A percentile compares a stretch with the other conserved stretches of the same genome.
Conservation (phyloP, 352 stramenopile genomes). For the Achlya hypogyna region DNA sequence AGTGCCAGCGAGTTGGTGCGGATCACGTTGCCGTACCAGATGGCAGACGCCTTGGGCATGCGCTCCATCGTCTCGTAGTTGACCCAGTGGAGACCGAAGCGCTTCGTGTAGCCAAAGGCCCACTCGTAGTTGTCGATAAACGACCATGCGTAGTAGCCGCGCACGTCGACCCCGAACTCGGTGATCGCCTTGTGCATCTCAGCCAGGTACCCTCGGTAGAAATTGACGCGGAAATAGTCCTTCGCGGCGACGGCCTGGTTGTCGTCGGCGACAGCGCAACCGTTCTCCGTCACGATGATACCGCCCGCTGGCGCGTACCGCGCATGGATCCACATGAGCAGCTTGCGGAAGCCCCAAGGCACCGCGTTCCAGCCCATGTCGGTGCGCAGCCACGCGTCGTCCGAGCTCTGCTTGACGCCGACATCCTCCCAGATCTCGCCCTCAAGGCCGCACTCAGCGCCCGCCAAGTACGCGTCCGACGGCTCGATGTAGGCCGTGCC, state of each 20-base stretch:
- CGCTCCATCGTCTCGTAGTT: slow-evolving; percentile 51
- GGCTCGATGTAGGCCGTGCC: slow-evolving; percentile 42
- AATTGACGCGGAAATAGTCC: slow-evolving; percentile 71
- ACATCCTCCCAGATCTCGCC: slow-evolving; percentile 36
- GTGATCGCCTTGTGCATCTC: slow-evolving; percentile 47
- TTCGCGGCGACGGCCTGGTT: slow-evolving; percentile 62
- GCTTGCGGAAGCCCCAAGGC: slow-evolving; percentile 71
- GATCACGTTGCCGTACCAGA: slow-evolving; percentile 44
- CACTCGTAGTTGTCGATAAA: slow-evolving; percentile 92
- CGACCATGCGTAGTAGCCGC: slow-evolving; percentile 87
- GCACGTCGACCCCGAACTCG: slow-evolving; percentile 41
- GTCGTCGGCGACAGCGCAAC: slow-evolving; percentile 51
- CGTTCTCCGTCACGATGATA: slow-evolving; percentile 92
- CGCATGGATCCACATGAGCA: slow-evolving; percentile 84
- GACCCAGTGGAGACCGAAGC: slow-evolving; percentile 48
- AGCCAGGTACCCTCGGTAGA: slow-evolving; percentile 75
- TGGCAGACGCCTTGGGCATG: slow-evolving; percentile 46
- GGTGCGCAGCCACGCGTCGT: slow-evolving; percentile 63
- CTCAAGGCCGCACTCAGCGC: slow-evolving; percentile 26
- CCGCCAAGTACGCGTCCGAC: slow-evolving; percentile 34
- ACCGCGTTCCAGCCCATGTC: slow-evolving; percentile 75
- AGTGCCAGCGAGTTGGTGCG: slow-evolving; percentile 32
- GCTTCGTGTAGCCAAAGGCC: slow-evolving; percentile 36
- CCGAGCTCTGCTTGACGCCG: slow-evolving; percentile 30
- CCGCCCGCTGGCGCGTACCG: slow-evolving; percentile 64